Evolutionary conservation across 2,329 filamentous ascomycete species (phyloP).

Genomic region (Calycina herbarum): DNA sequence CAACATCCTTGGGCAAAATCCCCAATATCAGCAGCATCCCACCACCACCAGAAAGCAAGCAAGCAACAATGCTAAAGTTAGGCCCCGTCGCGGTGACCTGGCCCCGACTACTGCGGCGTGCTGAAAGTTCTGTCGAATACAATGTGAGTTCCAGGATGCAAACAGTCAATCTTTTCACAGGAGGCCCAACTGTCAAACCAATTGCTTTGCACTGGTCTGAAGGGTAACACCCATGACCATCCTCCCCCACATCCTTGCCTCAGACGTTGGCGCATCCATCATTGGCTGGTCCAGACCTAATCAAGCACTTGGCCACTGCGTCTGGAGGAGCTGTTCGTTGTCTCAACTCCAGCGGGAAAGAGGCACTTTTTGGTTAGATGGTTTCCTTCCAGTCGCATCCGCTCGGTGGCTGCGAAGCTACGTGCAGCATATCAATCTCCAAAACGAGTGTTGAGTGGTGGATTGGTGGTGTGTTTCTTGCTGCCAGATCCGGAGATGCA

Average conservation of each 20-base stretch:
- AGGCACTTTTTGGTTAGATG: conserved; percentile 17
- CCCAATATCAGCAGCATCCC: conserved; percentile 8
- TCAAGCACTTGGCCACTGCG: conserved; percentile 36
- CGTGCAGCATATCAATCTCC: background rate
- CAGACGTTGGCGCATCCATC: conserved; percentile 33
- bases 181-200: conserved; percentile 25
- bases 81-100: background rate
- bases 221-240: conserved; percentile 28
- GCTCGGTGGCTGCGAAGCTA: background rate
- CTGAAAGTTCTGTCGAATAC: conserved; percentile 17
- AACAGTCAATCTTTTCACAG: conserved; percentile 12
- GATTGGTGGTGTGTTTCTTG: background rate
- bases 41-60: conserved; percentile 6
- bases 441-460: background rate
- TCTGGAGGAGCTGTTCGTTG: conserved; percentile 30
- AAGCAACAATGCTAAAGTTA: conserved; percentile 1
- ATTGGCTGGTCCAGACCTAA: conserved; percentile 33
- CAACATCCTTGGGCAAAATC: conserved; percentile 31
- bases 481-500: conserved; percentile 1
- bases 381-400: conserved; percentile 20
- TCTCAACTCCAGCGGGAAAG: conserved; percentile 25
- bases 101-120: conserved; percentile 2
- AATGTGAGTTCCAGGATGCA: conserved; percentile 13
- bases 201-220: conserved; percentile 12
- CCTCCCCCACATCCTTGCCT: conserved; percentile 24